Conservation (phyloP, 805 yeast species). For the Cyberlindnera suaveolens region DNA sequence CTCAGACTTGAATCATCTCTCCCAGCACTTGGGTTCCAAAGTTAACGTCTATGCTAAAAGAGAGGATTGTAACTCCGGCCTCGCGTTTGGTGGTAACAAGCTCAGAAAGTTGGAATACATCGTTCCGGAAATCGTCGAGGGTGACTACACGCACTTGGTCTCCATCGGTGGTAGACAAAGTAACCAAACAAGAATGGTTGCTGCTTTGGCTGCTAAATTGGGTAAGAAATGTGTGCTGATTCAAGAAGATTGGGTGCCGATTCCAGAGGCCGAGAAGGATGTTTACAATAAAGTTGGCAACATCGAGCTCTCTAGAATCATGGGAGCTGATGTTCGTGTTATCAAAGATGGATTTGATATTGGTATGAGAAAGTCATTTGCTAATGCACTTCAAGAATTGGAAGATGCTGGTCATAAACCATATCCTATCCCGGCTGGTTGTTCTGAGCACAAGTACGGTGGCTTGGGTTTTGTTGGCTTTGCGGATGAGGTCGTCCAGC, state of each 20-base stretch:
- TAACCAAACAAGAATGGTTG: slow-evolving; percentile 16
- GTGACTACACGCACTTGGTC: slow-evolving; percentile 15
- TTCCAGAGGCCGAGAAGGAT: slow-evolving; percentile 17
- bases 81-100: slow-evolving; percentile 17
- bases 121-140: slow-evolving; percentile 14
- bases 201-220: slow-evolving; percentile 14
- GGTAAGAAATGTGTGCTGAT: slow-evolving; percentile 16
- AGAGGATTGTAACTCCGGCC: slow-evolving; percentile 15
- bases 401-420: slow-evolving; percentile 12
- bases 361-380: slow-evolving; percentile 15
- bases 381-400: slow-evolving; percentile 9
- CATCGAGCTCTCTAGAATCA: slow-evolving; percentile 14
- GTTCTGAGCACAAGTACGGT: slow-evolving; percentile 15
- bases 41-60: slow-evolving; percentile 16
- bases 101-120: slow-evolving; percentile 16
- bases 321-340: slow-evolving; percentile 17
- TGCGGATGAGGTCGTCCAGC: slow-evolving; percentile 11
- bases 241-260: slow-evolving; percentile 17
- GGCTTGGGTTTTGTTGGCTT: slow-evolving; percentile 15
- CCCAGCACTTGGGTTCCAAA: slow-evolving; percentile 13
- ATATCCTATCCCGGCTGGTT: slow-evolving; percentile 14
- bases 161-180: slow-evolving; percentile 15
- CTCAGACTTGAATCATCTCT: slow-evolving; percentile 12
- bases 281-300: slow-evolving; percentile 14
- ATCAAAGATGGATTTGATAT: slow-evolving; percentile 14